Evolutionary conservation across 805 yeast species (phyloP), one percentile per base, ranked within the genome.

Genomic region (Candida pseudoglaebosa): DNA sequence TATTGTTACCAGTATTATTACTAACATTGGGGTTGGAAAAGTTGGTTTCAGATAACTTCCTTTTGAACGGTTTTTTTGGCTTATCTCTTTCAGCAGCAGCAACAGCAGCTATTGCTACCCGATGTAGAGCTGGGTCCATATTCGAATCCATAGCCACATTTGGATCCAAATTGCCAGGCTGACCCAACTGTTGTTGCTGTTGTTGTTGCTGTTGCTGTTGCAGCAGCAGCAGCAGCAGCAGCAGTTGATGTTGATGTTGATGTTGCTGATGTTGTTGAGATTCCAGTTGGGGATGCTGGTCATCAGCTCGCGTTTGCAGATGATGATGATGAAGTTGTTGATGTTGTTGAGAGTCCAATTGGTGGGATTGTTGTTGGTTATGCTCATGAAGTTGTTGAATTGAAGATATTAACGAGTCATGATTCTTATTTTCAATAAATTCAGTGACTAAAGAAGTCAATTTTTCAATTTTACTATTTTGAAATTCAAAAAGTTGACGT

Each of bases 111-210:
- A 53, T 65, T 2, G 69, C 69, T 28, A 63, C 68, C 38, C 59
- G 62, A 33, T 65, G 71, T 24, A 67, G 54, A 28, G 61, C 69
- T 3, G 71, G 71, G 48, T 67, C 71, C 64, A 67, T 63, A 38
- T 59, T 62, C 26, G 62, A 58, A 18, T 62, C 70, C 32, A 60
- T 44, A 36, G 30, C 34, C 13, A 22, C 37, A 19, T 13, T 7
- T 32, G 36, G n/a, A 33, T 32, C 20, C 34, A 17, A 8, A 24
- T 17, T 24, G 31, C 16, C 38, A n/a, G n/a, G n/a, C 22, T 13
- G 35, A 26, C 30, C 13, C 30, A 40, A 44, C 22, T 40, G 43
- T 24, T 38, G 39, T n/a, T n/a, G n/a, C n/a, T n/a, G n/a, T n/a
- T n/a, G n/a, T n/a, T n/a, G n/a, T n/a, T n/a, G n/a, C n/a, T n/a